Evolutionary conservation across 2,329 filamentous ascomycete genomes (phyloP).

Genomic region (Albophoma yamanashiensis): DNA sequence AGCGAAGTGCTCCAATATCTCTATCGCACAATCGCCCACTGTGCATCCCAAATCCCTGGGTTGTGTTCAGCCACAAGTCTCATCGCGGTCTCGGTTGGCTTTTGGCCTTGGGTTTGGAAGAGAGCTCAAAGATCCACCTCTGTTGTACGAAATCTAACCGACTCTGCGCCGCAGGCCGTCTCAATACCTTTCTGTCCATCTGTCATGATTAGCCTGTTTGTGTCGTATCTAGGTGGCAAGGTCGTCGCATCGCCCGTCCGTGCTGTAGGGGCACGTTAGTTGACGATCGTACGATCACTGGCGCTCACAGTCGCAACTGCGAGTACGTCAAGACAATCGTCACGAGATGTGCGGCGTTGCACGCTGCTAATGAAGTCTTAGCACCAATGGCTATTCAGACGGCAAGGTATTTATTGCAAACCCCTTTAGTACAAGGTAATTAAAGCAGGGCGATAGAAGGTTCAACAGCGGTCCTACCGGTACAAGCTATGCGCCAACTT

Average conservation of each 20-base stretch:
- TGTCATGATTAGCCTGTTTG: no score
- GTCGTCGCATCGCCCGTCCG: neutral
- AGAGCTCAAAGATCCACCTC: neutral
- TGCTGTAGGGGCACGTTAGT: neutral
- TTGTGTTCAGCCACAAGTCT: neutral
- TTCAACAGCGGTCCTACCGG: neutral
- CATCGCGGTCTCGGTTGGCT: neutral
- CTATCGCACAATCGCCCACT: neutral
- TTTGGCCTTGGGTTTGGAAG: neutral
- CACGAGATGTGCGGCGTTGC: neutral
- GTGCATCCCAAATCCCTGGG: neutral
- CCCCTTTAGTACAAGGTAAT: no score
- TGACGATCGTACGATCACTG: neutral
- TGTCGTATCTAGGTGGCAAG: neutral
- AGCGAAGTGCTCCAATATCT: no score
- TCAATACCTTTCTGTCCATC: neutral
- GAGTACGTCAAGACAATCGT: no score
- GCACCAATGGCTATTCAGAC: neutral
- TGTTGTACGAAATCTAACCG: neutral
- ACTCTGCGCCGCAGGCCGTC: neutral
- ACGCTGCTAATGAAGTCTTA: neutral
- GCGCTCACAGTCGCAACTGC: neutral
- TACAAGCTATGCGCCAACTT: neutral
- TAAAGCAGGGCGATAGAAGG: neutral
- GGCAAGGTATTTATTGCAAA: no score